These are phyloP conservation scores for Suhomyces tanzawaensis DNA, from an alignment of 805 yeast genomes.

Conservation along the genomic window DNA sequence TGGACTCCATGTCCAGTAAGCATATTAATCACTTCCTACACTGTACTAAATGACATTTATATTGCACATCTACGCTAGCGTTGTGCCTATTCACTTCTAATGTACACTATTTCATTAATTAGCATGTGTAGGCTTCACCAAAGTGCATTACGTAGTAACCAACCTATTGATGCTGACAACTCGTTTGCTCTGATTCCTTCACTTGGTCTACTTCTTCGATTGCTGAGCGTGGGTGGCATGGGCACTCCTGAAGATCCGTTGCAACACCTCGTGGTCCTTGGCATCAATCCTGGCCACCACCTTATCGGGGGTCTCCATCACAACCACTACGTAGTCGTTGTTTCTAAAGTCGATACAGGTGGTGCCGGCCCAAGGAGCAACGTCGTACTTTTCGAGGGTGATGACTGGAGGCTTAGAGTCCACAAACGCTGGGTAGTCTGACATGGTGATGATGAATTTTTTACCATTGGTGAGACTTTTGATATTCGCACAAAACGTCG, in stretches of 20 bases:
- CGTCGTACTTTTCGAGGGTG: conserved; percentile 46
- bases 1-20: no score
- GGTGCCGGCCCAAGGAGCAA: conserved; percentile 50
- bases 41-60: not conserved
- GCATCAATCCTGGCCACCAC: conserved; percentile 44
- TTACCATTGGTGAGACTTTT: no score
- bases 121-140: no score
- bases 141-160: no score
- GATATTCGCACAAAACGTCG: no score
- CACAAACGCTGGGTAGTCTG: conserved; percentile 39
- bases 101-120: not conserved
- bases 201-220: not conserved
- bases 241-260: conserved; percentile 47
- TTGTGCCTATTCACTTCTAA: not conserved
- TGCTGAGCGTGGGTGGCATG: conserved; percentile 25
- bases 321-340: conserved; percentile 41
- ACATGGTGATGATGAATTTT: no score
- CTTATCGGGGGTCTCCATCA: conserved; percentile 42
- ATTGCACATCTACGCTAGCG: not conserved
- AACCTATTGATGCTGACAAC: no score
- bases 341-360: conserved; percentile 47
- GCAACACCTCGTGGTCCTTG: conserved; percentile 37
- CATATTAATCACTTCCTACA: no score
- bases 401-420: conserved; percentile 48
- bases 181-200: no score